A percentile compares a stretch with the other conserved stretches of the same genome.
phyloP scores from a whole-genome alignment of 257 asterid species.

The Knoxia roxburghii region DNA sequence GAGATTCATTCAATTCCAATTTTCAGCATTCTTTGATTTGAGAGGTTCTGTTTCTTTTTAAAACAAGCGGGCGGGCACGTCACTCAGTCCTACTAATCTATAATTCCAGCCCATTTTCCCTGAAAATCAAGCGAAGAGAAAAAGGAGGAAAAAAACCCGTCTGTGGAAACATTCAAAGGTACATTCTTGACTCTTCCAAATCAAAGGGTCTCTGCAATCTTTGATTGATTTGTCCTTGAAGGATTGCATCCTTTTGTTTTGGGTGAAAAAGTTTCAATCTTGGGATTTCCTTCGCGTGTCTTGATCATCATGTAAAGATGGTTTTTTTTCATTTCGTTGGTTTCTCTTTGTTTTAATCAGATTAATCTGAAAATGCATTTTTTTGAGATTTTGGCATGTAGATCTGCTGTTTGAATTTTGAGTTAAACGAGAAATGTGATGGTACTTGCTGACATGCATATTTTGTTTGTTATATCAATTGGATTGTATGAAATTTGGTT shows the following conservation, averaged over 20 bases:
- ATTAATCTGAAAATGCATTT: background rate
- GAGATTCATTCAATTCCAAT: slow-evolving; percentile 27
- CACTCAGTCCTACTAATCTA: background rate
- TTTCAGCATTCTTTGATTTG: slow-evolving; percentile 28
- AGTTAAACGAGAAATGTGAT: background rate
- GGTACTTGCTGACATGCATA: too few relatives aligned
- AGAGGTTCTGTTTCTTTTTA: slow-evolving; percentile 17
- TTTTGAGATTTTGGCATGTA: slow-evolving; percentile 5
- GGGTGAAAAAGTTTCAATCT: background rate
- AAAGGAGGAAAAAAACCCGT: background rate
- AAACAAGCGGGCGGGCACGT: slow-evolving; percentile 31
- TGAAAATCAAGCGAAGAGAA: background rate
- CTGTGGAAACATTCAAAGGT: slow-evolving; percentile 8
- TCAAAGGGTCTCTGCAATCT: background rate
- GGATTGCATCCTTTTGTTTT: background rate
- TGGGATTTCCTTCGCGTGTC: slow-evolving; percentile 1
- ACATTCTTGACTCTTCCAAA: background rate
- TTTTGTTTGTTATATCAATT: too few relatives aligned
- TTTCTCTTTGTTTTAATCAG: background rate
- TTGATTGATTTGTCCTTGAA: background rate
- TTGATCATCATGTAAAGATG: too few relatives aligned
- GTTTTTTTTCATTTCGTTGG: background rate
- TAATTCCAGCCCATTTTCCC: background rate
- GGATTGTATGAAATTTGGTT: too few relatives aligned
- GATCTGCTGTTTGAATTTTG: slow-evolving; percentile 11